A percentile compares a stretch with the other conserved stretches of the same genome.
phyloP scores from a whole-genome alignment of 2,329 filamentous ascomycete species.

The Pestalotiopsis sp. region DNA sequence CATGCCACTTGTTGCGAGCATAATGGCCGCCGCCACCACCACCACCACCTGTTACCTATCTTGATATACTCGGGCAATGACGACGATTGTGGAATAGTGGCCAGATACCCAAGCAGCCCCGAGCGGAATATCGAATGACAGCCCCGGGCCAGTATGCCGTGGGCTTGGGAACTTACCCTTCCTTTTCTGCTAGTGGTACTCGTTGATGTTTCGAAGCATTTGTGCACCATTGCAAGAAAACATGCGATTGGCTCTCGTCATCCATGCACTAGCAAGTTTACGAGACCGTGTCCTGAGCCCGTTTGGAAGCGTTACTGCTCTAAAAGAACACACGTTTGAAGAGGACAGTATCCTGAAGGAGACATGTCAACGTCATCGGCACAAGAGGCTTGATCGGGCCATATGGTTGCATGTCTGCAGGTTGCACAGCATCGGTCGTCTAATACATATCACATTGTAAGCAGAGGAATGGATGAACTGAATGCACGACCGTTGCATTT shows the following conservation, averaged over 20 bases:
- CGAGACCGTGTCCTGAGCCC: neutral
- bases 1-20: neutral
- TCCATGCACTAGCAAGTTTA: neutral
- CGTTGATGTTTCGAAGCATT: neutral
- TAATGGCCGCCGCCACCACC: neutral
- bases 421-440: neutral
- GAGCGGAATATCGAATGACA: neutral
- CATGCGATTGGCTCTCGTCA: neutral
- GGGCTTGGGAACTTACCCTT: neutral
- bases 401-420: neutral
- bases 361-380: neutral
- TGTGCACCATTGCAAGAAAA: neutral
- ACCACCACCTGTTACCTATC: neutral
- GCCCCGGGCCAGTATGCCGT: neutral
- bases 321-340: neutral
- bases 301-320: neutral
- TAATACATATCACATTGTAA: neutral
- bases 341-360: too few relatives aligned
- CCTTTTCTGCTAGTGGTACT: neutral
- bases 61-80: neutral
- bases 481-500: neutral
- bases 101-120: neutral
- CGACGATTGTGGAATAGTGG: neutral
- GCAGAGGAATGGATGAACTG: neutral
- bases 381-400: neutral